Conservation (phyloP, 495 filamentous ascomycete genomes). For the Immersiella caudata region DNA sequence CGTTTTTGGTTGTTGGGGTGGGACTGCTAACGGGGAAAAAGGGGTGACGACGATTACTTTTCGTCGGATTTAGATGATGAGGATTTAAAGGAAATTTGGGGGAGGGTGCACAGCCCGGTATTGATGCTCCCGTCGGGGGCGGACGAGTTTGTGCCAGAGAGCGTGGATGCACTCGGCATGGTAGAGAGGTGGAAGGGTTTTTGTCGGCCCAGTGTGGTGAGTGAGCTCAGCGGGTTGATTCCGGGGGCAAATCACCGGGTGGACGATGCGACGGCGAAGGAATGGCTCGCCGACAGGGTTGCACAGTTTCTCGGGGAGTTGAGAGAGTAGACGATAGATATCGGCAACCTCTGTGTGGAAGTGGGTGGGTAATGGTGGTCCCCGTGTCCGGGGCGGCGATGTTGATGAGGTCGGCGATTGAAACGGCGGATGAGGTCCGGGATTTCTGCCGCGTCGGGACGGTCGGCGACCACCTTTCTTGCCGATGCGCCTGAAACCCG, state of each 20-base stretch:
- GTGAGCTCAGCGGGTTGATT: conserved; percentile 45
- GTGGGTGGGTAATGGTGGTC: not conserved
- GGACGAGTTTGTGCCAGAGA: conserved; percentile 70
- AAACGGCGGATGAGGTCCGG: conserved; percentile 18
- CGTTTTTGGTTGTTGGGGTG: not conserved
- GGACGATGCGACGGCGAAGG: conserved; percentile 39
- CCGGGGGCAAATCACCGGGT: conserved; percentile 49
- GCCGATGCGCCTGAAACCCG: not conserved
- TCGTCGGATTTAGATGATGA: conserved; percentile 71
- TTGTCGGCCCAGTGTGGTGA: conserved; percentile 42
- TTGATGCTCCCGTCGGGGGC: conserved; percentile 68
- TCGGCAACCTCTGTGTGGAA: not conserved
- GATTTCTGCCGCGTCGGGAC: not conserved
- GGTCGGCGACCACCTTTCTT: conserved; percentile 1
- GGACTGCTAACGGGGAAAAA: conserved; percentile 28
- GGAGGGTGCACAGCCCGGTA: conserved; percentile 58
- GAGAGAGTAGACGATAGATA: not conserved
- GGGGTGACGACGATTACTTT: conserved; percentile 86
- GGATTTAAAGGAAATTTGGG: conserved; percentile 63
- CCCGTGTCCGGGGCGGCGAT: not conserved
- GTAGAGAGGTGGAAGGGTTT: conserved; percentile 61
- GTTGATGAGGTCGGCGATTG: not conserved
- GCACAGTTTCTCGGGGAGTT: conserved; percentile 41
- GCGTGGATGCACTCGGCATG: conserved; percentile 66
- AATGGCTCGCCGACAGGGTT: conserved; percentile 45